Conservation (phyloP, 176 grass and related monocot genomes). For the Avena eriantha region DNA sequence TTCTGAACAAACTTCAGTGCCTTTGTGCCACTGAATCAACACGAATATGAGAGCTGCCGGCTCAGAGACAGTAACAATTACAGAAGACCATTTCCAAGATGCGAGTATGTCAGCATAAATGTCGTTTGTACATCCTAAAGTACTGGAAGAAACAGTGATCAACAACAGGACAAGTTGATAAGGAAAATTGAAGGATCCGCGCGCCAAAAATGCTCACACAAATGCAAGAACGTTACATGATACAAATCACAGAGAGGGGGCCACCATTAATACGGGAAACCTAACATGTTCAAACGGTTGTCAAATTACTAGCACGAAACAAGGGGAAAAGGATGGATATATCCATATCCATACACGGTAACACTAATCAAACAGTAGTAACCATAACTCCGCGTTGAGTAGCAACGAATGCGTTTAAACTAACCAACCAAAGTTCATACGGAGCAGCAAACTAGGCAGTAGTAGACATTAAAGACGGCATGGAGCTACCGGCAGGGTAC, state of each 20-base stretch:
- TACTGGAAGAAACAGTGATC: slow-evolving; percentile 31
- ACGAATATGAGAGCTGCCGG: not conserved
- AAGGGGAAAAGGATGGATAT: not conserved
- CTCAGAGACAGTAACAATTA: slow-evolving; percentile 8
- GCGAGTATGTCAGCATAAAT: not conserved
- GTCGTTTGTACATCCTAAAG: not conserved
- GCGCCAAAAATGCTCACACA: not conserved
- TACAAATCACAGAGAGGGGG: not conserved
- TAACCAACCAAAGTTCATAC: not conserved
- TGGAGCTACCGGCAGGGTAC: not conserved
- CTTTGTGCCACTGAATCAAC: not conserved
- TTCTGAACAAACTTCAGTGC: slow-evolving; percentile 18
- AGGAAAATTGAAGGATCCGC: not conserved
- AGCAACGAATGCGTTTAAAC: not conserved
- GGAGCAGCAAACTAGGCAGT: not conserved
- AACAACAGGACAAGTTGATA: not conserved
- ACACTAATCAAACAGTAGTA: not conserved
- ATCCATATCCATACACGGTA: not conserved
- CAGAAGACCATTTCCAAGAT: slow-evolving; percentile 28
- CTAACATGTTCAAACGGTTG: not conserved
- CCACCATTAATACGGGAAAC: not conserved
- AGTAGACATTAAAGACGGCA: not conserved
- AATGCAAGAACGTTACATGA: slow-evolving; percentile 1
- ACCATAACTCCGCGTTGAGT: not conserved
- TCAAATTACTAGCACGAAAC: not conserved